Base-by-base conservation (phyloP, 768 basidiomycete species). In the Leucocoprinus sp. region DNA sequence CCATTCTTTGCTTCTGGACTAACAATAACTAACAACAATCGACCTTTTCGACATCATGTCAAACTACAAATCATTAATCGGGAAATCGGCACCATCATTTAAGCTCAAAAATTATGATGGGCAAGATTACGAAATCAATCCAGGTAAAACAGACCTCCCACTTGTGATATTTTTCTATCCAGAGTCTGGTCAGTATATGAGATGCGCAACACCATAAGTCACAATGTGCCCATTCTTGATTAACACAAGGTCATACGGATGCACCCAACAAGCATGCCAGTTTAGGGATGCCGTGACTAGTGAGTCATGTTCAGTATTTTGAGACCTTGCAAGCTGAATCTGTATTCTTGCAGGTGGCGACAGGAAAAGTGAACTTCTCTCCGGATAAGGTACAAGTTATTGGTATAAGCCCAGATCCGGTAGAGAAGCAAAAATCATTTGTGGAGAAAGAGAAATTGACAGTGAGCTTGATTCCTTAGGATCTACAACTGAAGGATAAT, bases 141-240 rank as follows among this genome's bases (percentile, higher is more conserved):
- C 83, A 1, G 80, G 75, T 8, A 67, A 65, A 38, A 69, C 65
- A 29, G 75, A 72, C 15, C 59, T 75, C 43, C 86, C 89, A 1
- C 72, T 75, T 17, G 84, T 75, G 8, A 49, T 92, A 28, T 88
- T 90, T 69, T 91, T 92, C 65, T 88, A 84, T 54, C 86, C 85
- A 8, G 69, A 74, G 55, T 74, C 83, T 31, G 78, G 83, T 81
- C 61, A 49, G 62, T 22, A 34, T 28, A 17, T 15, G 28, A 36
- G 31, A 14, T 31, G 14, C 5, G 33, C 15, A 23, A 43, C 42
- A 24, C 7, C 42, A 15, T 8, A n/a, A 31, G 44, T 23, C 18
- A 29, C 9, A 21, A 39, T n/a, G 18, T 8, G 4, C 43, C 42
- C n/a, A 28, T n/a, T 11, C 22, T 15, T 11, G 17, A 34, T 19